These are phyloP conservation scores for Dictyostelium firmibasis DNA, from an alignment of 78 protist genomes.

Conservation along the genomic window DNA sequence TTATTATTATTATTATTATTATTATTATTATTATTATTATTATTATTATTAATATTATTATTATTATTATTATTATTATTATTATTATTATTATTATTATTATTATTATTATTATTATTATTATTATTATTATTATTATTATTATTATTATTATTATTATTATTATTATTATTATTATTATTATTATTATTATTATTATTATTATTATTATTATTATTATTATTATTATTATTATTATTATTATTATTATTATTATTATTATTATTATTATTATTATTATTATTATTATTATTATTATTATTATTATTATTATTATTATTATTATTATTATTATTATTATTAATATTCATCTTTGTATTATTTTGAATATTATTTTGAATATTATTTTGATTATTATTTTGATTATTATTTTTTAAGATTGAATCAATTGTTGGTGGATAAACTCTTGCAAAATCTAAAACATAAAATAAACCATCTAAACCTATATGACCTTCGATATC, in stretches of 20 bases:
- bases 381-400: neutral
- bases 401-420: neutral
- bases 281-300: neutral
- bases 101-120: no score
- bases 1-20: neutral
- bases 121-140: no score
- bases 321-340: neutral
- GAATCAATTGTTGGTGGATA: constrained; percentile 70
- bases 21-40: neutral
- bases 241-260: neutral
- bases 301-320: neutral
- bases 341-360: no score
- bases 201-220: neutral
- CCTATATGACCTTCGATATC: constrained; percentile 84
- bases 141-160: no score
- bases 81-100: neutral
- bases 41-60: neutral
- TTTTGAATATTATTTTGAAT: no score
- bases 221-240: neutral
- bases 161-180: no score
- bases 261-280: neutral
- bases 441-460: constrained; percentile 81
- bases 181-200: neutral
- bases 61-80: neutral
- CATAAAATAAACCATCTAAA: constrained; percentile 65